Base-by-base conservation (phyloP, 2,329 filamentous ascomycete genomes). In the Beauveria bassiana region DNA sequence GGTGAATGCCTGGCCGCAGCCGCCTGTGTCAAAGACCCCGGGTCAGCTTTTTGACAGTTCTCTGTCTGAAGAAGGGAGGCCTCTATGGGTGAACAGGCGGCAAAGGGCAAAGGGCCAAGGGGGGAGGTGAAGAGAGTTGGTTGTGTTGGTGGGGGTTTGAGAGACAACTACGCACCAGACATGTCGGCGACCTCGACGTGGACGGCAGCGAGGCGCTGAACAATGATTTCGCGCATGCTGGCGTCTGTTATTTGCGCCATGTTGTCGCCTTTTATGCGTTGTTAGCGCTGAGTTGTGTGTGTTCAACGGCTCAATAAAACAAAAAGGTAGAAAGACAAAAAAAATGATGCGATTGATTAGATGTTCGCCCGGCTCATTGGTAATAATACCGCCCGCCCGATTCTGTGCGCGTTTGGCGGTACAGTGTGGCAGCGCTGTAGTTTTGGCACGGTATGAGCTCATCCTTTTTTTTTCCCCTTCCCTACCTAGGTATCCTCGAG, bases 141-240 rank as follows among this genome's bases (percentile, higher is more conserved):
- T 22, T 22, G 50, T 49, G 28, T 52, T 50, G 47, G 26, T 34
- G 20, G 20, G 18, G 45, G 20, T 5, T 12, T 10, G 20, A 46
- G 10, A 38, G 43, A 34, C 16, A 54, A 54, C 20, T 22, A 72
- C 79, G 63, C 83, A 96, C 93, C 93, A 66, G 92, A 96, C 80
- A 96, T 86, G 77, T 98, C 93, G 66, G 90, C 89, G 68, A 97
- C 91, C 69, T 95, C 87, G 65, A 96, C 91, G 77, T 96, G 85
- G 31, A 82, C 81, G 24, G 92, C 91, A 62, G 85, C 81, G 60
- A 97, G 80, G 66, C 86, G 85, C 68, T 88, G 79, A 43, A 80
- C 82, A 67, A 97, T 81, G 63, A 88, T 89, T 49, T 78, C 77
- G 70, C 83, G 86, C 60, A 98, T 80, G 54, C 81, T 82, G 43